Base-by-base conservation (phyloP, 2,329 filamentous ascomycete genomes). In the Fusarium devonianum region DNA sequence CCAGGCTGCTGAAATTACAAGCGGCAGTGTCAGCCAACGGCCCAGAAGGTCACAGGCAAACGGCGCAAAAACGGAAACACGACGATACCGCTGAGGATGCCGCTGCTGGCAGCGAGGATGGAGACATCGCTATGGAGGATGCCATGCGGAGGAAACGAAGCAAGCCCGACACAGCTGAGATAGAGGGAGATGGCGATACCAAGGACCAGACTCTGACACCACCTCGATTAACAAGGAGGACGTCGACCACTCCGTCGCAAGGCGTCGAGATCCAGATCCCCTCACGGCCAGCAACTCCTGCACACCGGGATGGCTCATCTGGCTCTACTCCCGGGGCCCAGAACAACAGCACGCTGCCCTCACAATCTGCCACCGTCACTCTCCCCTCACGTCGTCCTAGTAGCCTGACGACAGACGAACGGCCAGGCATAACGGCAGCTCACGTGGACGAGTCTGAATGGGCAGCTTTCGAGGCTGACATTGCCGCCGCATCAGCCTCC, bases 401-500 rank as follows among this genome's bases (percentile, higher is more conserved):
- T 36, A 57, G 51, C 19, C 42, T 66, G 22, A 6, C 62, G 8
- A 50, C 49, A 30, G 49, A 61, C 23, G 49, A 63, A 9, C 30
- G 60, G n/a, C 46, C 56, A 29, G 41, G 44, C 9, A 25, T 60
- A 18, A 35, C 55, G 13, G 42, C 61, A 30, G 49, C 58, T 13
- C 57, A 67, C 7, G 73, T 78, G 7, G 85, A 92, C 67, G 90
- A 96, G 65, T 84, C 87, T 43, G 89, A 94, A 71, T 94, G 89
- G 89, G 88, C 89, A 2, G 89, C 90, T 7, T 95, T 96, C 67
- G 88, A 96, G 68, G 88, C 89, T 3, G 90, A 96, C 43, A 85
- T 96, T 45, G 87, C 85, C 13, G 73, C 75, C 21, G 67, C 75
- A 17, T 61, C 69, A 19, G 66, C 65, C 2, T 63, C 73, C 3